Evolutionary conservation across 1,139 yeast species (phyloP), one percentile per base, ranked within the genome.

Genomic region (Yamadazyma mexicana): DNA sequence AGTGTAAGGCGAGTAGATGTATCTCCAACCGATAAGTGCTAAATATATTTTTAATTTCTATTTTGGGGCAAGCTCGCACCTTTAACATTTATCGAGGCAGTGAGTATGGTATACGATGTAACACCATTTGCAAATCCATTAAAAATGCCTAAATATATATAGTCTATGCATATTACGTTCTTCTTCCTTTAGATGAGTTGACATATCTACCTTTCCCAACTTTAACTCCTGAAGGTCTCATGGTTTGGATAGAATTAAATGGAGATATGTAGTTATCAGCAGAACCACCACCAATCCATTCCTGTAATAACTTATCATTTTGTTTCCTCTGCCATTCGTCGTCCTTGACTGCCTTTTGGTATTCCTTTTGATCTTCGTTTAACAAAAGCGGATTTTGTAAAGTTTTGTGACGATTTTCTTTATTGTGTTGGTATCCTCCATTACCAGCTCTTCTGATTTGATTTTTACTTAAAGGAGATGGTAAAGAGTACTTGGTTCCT

Each of bases 291-390:
- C 96, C 96, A 40, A 89, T 81, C 86, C 95, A 92, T 55, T 88
- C 89, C 53, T 84, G 82, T 48, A 89, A 68, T 47, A 85, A 69
- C 64, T 89, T 89, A 53, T 89, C 97, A 52, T 87, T 87, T 55
- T 87, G 87, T 54, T 85, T 77, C 58, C 87, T 79, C 53, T 83
- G 85, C 95, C 97, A 88, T 35, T 83, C 82, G 43, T 89, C 95
- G 54, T 87, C 83, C 59, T 89, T 89, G 42, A 91, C 62, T 1
- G 96, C 95, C 59, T 85, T 83, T 52, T 80, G 81, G 61, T 92
- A 94, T 62, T 92, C 98, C 56, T 85, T 86, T 66, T 92, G 98
- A 62, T 94, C 99, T 61, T 87, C 98, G 51, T 95, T 77, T 44
- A 89, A 75, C 35, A 87, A 73, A 17, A 74, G 60, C n/a, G 77